These are phyloP conservation scores for Spizellomyces punctatus DNA, from an alignment of 192 early-diverging fungal species.

Conservation along the genomic window DNA sequence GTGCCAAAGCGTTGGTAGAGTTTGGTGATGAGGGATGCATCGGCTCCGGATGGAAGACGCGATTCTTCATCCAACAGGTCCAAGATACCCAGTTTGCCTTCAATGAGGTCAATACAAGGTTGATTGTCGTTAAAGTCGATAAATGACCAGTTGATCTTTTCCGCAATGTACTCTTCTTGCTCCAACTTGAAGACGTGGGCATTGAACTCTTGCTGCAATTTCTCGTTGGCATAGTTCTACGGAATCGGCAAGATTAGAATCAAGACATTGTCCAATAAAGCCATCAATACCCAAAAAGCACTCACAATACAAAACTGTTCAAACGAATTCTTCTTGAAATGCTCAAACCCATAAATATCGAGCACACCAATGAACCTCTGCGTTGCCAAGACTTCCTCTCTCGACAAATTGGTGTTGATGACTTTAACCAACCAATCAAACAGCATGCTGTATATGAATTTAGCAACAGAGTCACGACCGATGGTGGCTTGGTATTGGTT, in stretches of 20 bases:
- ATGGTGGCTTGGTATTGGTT: conserved; percentile 72
- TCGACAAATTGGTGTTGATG: conserved; percentile 78
- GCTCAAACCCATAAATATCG: conserved; percentile 99
- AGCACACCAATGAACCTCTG: conserved; percentile 92
- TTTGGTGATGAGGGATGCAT: conserved; percentile 84
- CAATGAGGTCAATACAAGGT: conserved; percentile 98
- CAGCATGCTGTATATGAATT: conserved; percentile 93
- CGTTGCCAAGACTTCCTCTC: conserved; percentile 30
- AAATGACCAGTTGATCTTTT: conserved; percentile 97
- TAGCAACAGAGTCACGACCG: conserved; percentile 91
- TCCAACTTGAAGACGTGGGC: conserved; percentile 98
- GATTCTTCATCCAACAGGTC: conserved; percentile 95
- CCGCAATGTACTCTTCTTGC: conserved; percentile 97
- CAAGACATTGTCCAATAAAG: background rate
- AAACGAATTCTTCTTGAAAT: conserved; percentile 99
- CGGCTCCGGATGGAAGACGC: conserved; percentile 83
- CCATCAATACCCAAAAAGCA: conserved; percentile 19
- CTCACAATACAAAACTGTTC: conserved; percentile 95
- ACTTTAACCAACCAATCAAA: conserved; percentile 96
- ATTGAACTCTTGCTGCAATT: conserved; percentile 99
- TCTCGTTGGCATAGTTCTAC: conserved; percentile 83
- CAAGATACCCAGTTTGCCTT: conserved; percentile 91
- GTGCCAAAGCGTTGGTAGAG: conserved; percentile 81
- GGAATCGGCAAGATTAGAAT: background rate
- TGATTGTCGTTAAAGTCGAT: conserved; percentile 99